Conservation (phyloP, 345 rosid genomes). For the Conringia planisiliqua region DNA sequence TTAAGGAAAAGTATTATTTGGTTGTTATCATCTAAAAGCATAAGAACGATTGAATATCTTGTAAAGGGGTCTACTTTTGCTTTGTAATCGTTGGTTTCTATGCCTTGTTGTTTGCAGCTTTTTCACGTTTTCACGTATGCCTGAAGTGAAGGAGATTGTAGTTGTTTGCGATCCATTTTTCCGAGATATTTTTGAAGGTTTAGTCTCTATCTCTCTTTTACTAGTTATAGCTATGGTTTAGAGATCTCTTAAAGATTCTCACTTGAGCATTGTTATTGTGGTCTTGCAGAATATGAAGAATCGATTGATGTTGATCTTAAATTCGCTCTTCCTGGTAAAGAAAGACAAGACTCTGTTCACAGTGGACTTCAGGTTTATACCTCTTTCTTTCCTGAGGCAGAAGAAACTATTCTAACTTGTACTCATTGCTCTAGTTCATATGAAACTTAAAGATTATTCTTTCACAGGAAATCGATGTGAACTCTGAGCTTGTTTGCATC, state of each 20-base stretch:
- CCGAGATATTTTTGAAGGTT: slow-evolving; percentile 87
- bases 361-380: slow-evolving; percentile 78
- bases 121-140: slow-evolving; percentile 71
- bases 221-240: neutral
- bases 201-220: slow-evolving; percentile 7
- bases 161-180: slow-evolving; percentile 97
- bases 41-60: neutral
- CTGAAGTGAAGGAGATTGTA: slow-evolving; percentile 81
- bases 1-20: neutral
- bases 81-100: neutral
- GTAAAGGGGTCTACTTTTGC: neutral
- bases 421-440: neutral
- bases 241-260: neutral
- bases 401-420: neutral
- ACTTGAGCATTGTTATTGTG: slow-evolving; percentile 9
- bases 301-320: slow-evolving; percentile 55
- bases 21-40: neutral
- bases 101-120: slow-evolving; percentile 47
- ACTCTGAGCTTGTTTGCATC: slow-evolving; percentile 85
- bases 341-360: slow-evolving; percentile 93
- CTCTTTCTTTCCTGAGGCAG: neutral
- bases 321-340: slow-evolving; percentile 88
- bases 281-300: slow-evolving; percentile 50
- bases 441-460: neutral
- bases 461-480: slow-evolving; percentile 55